Base-by-base conservation (phyloP, 805 yeast genomes). In the Wickerhamomyces hampshirensis region DNA sequence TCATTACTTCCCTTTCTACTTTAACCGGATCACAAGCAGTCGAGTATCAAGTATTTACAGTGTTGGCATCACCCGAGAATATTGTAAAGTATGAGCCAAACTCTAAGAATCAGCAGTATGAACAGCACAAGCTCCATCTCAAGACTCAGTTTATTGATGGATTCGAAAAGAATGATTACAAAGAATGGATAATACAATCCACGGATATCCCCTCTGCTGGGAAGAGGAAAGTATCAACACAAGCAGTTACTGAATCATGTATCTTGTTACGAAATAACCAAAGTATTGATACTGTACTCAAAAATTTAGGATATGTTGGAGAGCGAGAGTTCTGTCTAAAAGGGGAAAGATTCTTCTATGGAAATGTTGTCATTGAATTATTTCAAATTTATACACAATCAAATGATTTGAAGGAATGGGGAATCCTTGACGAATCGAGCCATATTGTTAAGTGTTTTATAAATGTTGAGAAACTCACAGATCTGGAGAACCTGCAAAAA, bases 181-280 rank as follows among this genome's bases (percentile, higher is more conserved):
- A 42, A 23, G 45, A 47, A 6, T 84, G 89, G 91, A 69, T 80
- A 1, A 50, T 84, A 6, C 83, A 75, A 46, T 65, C 78, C 18
- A 65, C 75, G 5, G 94, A 84, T 58, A 80, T 84, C 10, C 93
- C 93, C 2, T 74, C 80, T 6, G 89, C 86, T 8, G 91, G 91
- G 4, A 73, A 68, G 60, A 69, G 73, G 50, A 71, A 73, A 56
- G 80, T 72, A 37, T 71, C 69, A 17, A 76, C 73, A 40, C 94
- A 87, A 55, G 73, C 84, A 13, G 69, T 85, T 10, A 68, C 80
- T 42, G 87, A 81, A 51, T 57, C 75, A 12, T 49, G 55, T 12
- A 44, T 73, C 6, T 26, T 47, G 8, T 48, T 60, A 6, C 58
- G 60, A 9, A 21, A 53, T 37, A 43, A 59, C 42, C 46, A 63